Conservation (phyloP, 2,329 filamentous ascomycete species). For the Scleromitrula shiraiana region DNA sequence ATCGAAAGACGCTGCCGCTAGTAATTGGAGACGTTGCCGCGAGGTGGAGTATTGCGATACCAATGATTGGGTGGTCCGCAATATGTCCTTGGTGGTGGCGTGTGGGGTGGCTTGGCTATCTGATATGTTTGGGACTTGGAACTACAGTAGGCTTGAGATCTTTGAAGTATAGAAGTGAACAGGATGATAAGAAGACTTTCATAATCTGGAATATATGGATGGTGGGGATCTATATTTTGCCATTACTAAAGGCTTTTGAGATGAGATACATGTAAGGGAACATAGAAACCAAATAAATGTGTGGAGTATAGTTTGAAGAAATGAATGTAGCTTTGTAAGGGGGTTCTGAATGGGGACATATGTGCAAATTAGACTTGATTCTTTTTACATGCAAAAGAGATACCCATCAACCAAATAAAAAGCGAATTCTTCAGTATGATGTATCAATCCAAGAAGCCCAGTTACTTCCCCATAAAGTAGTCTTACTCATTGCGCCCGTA, state of each 20-base stretch:
- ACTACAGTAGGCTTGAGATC: not conserved
- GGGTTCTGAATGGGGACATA: too few species aligned
- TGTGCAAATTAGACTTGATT: too few species aligned
- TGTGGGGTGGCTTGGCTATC: not conserved
- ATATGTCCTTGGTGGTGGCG: conserved; percentile 8
- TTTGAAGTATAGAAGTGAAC: not conserved
- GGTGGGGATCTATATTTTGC: conserved; percentile 5
- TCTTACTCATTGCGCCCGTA: not conserved
- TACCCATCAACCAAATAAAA: too few species aligned
- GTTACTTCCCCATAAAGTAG: not conserved
- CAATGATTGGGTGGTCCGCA: conserved; percentile 13
- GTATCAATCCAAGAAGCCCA: conserved; percentile 3
- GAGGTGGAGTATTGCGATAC: conserved; percentile 21
- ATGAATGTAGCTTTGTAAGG: too few species aligned
- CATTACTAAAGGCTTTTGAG: not conserved
- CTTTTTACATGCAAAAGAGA: too few species aligned
- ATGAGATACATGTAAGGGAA: too few species aligned
- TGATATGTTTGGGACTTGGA: not conserved
- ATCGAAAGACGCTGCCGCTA: conserved; percentile 21
- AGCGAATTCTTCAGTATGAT: not conserved
- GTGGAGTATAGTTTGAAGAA: too few species aligned
- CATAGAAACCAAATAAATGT: too few species aligned
- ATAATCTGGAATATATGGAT: conserved; percentile 13
- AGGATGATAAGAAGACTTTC: conserved; percentile 7
- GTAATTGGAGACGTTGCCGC: conserved; percentile 14